Evolutionary conservation across 768 basidiomycete species (phyloP).

Genomic region (Russula sp.): DNA sequence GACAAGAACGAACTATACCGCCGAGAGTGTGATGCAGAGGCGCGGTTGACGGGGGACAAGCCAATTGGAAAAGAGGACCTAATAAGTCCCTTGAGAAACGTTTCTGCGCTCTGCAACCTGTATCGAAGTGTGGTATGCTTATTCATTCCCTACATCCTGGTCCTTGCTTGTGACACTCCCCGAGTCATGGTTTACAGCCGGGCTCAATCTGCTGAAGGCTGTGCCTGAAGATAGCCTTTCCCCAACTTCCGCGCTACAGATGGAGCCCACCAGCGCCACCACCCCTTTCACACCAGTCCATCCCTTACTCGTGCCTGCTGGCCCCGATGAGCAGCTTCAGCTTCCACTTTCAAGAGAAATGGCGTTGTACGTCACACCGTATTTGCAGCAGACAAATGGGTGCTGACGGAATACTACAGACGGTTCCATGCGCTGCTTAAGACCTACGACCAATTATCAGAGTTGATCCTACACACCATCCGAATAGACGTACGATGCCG

Average conservation of each 20-base stretch:
- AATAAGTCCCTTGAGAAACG: slow-evolving; percentile 61
- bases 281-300: slow-evolving; percentile 41
- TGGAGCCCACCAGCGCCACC: slow-evolving; percentile 47
- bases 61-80: slow-evolving; percentile 58
- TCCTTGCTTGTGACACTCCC: slow-evolving; percentile 8
- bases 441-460: slow-evolving; percentile 86
- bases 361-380: slow-evolving; percentile 73
- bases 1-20: slow-evolving; percentile 53
- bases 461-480: slow-evolving; percentile 81
- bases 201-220: slow-evolving; percentile 62
- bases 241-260: slow-evolving; percentile 43
- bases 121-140: slow-evolving; percentile 79
- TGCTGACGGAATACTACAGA: slow-evolving; percentile 37
- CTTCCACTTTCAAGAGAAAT: slow-evolving; percentile 85
- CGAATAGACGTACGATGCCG: slow-evolving; percentile 85
- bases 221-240: slow-evolving; percentile 49
- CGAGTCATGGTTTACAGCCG: slow-evolving; percentile 81
- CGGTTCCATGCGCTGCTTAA: slow-evolving; percentile 87
- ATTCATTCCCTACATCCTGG: neutral
- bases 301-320: slow-evolving; percentile 36
- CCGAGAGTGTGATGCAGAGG: slow-evolving; percentile 78
- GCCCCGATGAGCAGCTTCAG: slow-evolving; percentile 45
- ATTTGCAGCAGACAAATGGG: slow-evolving; percentile 64
- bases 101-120: slow-evolving; percentile 69
- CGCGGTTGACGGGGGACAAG: slow-evolving; percentile 53